These are phyloP conservation scores for Cochlearia excelsa DNA, from an alignment of 345 rosid species.

Conservation along the genomic window DNA sequence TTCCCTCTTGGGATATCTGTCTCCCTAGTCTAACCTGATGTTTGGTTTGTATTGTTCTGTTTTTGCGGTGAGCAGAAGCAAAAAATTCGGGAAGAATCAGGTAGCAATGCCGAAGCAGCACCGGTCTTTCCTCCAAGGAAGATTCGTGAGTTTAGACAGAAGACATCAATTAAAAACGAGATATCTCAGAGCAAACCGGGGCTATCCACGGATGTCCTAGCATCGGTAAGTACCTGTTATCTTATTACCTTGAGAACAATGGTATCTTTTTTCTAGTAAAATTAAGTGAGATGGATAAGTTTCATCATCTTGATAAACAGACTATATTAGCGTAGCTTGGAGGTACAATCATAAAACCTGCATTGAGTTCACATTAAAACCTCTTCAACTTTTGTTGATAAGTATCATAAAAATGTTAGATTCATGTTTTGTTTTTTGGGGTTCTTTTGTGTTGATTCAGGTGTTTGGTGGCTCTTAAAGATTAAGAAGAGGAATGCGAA, in stretches of 20 bases:
- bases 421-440: not conserved
- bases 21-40: too few species aligned
- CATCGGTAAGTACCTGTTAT: slow-evolving; percentile 51
- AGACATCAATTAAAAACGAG: slow-evolving; percentile 51
- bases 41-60: slow-evolving; percentile 13
- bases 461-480: slow-evolving; percentile 51
- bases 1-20: too few species aligned
- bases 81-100: slow-evolving; percentile 50
- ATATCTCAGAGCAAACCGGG: slow-evolving; percentile 47
- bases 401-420: not conserved
- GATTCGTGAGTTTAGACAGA: slow-evolving; percentile 67
- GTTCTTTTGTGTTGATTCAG: slow-evolving; percentile 28
- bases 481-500: slow-evolving; percentile 15
- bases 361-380: not conserved
- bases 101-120: slow-evolving; percentile 32
- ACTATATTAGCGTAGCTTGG: not conserved
- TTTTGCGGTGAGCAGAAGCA: slow-evolving; percentile 56
- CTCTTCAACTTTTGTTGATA: not conserved
- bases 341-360: not conserved
- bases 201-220: slow-evolving; percentile 65
- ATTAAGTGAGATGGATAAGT: slow-evolving; percentile 1
- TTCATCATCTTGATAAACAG: not conserved
- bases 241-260: not conserved
- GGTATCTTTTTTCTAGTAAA: not conserved
- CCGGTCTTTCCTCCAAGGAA: slow-evolving; percentile 42